Evolutionary conservation across 768 basidiomycete genomes (phyloP).

Genomic region (Kwoniella europaea): DNA sequence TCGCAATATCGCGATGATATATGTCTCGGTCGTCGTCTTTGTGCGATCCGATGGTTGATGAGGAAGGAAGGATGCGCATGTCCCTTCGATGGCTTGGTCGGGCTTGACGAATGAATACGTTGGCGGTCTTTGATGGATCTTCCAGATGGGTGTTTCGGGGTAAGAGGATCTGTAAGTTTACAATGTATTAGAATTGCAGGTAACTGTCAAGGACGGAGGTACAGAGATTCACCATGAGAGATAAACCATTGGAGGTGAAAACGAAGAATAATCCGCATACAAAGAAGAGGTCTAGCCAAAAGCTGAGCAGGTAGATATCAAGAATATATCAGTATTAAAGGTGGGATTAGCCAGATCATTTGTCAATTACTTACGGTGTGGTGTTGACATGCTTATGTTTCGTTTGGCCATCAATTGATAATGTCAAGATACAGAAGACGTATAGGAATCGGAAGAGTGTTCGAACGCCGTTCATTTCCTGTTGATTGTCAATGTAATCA

Average conservation of each 20-base stretch:
- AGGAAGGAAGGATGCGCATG: slow-evolving; percentile 15
- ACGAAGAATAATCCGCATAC: slow-evolving; percentile 34
- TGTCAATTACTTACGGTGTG: slow-evolving; percentile 30
- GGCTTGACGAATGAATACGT: slow-evolving; percentile 38
- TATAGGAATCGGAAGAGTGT: slow-evolving; percentile 44
- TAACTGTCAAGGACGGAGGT: too few relatives aligned
- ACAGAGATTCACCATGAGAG: slow-evolving; percentile 35
- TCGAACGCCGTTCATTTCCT: slow-evolving; percentile 39
- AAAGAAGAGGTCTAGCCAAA: slow-evolving; percentile 39
- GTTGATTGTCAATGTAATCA: neutral
- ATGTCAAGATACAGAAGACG: slow-evolving; percentile 28
- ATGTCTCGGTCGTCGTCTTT: neutral
- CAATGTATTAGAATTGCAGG: too few relatives aligned
- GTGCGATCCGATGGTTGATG: slow-evolving; percentile 8
- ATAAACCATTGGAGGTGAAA: slow-evolving; percentile 43
- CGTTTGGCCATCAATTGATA: slow-evolving; percentile 43
- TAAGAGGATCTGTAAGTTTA: slow-evolving; percentile 38
- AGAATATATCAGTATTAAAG: neutral
- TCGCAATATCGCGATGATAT: slow-evolving; percentile 4
- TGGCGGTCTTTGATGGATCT: slow-evolving; percentile 17
- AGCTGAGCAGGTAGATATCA: slow-evolving; percentile 13
- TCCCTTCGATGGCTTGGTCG: neutral
- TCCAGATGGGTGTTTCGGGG: slow-evolving; percentile 34
- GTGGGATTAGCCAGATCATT: neutral
- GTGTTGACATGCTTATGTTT: slow-evolving; percentile 32